phyloP scores from a whole-genome alignment of 441 rosid genomes.

The Erysimum cheiri region DNA sequence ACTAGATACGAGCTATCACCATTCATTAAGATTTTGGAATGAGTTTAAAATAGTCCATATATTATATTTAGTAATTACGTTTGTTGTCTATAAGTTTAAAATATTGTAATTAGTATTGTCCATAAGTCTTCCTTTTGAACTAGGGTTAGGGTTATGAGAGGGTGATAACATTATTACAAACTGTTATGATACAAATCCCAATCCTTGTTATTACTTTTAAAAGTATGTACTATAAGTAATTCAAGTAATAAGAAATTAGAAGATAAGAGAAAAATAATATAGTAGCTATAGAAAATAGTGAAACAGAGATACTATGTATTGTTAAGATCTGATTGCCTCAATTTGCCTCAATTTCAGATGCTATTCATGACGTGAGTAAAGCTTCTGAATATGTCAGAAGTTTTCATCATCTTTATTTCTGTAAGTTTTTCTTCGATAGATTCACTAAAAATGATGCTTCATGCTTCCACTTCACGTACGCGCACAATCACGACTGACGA shows the following conservation, averaged over 20 bases:
- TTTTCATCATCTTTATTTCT: constrained; percentile 33
- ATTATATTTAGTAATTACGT: neutral
- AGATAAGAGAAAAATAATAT: neutral
- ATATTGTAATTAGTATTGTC: too few relatives aligned
- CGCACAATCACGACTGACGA: constrained; percentile 50
- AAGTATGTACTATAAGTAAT: neutral
- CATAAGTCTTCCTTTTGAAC: neutral
- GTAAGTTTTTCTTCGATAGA: constrained; percentile 23
- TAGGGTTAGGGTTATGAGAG: too few relatives aligned
- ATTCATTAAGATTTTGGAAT: neutral
- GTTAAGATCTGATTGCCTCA: constrained; percentile 36
- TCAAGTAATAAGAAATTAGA: neutral
- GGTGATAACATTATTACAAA: neutral
- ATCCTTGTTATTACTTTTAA: neutral
- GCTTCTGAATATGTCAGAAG: constrained; percentile 44
- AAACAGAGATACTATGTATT: constrained; percentile 6
- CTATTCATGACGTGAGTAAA: constrained; percentile 43
- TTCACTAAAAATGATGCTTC: constrained; percentile 41
- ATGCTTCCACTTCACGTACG: constrained; percentile 50
- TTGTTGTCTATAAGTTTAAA: too few relatives aligned
- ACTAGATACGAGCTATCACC: neutral
- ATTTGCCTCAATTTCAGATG: constrained; percentile 36
- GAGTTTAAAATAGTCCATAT: neutral
- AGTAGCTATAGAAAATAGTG: neutral
- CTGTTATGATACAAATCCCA: neutral